Percentiles rank a stretch among this genome's conserved stretches.
These are phyloP conservation scores for Talaromyces ruber DNA, from an alignment of 495 filamentous ascomycete genomes.

Conservation along the genomic window DNA sequence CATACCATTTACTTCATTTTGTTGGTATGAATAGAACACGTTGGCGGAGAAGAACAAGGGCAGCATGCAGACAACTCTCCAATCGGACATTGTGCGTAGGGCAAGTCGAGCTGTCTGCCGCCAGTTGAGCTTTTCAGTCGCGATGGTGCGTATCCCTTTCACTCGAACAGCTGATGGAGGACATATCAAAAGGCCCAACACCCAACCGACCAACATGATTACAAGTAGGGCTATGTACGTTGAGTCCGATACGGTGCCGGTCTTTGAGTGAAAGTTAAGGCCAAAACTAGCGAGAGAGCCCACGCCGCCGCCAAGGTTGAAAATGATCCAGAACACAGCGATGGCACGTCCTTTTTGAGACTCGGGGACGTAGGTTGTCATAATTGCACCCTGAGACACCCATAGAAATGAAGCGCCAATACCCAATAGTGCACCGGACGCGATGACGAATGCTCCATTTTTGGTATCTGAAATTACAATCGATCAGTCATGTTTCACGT, in stretches of 20 bases:
- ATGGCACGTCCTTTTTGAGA: constrained; percentile 42
- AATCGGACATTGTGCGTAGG: constrained; percentile 30
- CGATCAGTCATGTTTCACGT: constrained; percentile 17
- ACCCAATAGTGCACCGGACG: constrained; percentile 45
- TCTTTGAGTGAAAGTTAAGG: constrained; percentile 35
- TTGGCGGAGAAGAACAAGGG: constrained; percentile 58
- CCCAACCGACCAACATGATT: constrained; percentile 38
- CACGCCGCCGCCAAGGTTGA: constrained; percentile 43
- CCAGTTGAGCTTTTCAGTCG: constrained; percentile 23
- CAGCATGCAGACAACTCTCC: constrained; percentile 36
- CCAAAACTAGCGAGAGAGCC: constrained; percentile 42
- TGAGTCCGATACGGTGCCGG: constrained; percentile 33
- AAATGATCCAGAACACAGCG: constrained; percentile 46
- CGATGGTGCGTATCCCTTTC: constrained; percentile 35
- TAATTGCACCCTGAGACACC: constrained; percentile 48
- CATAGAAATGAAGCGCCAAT: constrained; percentile 42
- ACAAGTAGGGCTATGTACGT: constrained; percentile 44
- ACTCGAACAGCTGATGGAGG: constrained; percentile 49
- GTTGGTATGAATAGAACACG: constrained; percentile 71
- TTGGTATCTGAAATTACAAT: constrained; percentile 45
- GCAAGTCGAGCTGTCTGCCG: constrained; percentile 45
- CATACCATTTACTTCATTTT: constrained; percentile 44
- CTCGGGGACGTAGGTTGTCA: constrained; percentile 45
- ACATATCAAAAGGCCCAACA: constrained; percentile 44
- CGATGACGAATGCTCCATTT: constrained; percentile 72